A percentile compares a stretch with the other conserved stretches of the same genome.
phyloP scores from a whole-genome alignment of 768 basidiomycete species.

The Rubroboletus pulcherrimus region DNA sequence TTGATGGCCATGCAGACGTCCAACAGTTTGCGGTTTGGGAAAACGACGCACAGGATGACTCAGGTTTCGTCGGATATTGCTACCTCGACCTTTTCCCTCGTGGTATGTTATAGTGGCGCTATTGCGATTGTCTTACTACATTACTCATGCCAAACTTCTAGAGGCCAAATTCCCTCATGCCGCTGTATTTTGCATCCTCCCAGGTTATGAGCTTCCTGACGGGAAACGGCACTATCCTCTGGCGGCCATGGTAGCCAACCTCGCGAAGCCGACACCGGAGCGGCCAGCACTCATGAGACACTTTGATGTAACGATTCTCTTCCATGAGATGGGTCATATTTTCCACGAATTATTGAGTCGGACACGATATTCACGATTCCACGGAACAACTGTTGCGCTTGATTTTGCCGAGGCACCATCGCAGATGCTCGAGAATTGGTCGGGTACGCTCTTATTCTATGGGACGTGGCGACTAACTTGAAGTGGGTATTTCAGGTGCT shows the following conservation, averaged over 20 bases:
- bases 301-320: slow-evolving; percentile 81
- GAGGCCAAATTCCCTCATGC: slow-evolving; percentile 79
- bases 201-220: slow-evolving; percentile 54
- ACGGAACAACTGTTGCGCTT: slow-evolving; percentile 71
- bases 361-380: slow-evolving; percentile 72
- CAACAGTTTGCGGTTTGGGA: slow-evolving; percentile 84
- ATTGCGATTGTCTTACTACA: background rate
- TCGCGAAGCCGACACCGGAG: slow-evolving; percentile 76
- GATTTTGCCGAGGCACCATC: slow-evolving; percentile 87
- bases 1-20: slow-evolving; percentile 47
- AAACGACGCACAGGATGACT: slow-evolving; percentile 62
- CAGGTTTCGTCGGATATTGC: slow-evolving; percentile 76
- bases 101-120: slow-evolving; percentile 37
- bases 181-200: slow-evolving; percentile 71
- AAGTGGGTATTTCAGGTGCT: slow-evolving; percentile 47
- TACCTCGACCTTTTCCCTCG: slow-evolving; percentile 86
- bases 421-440: slow-evolving; percentile 94
- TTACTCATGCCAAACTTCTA: slow-evolving; percentile 20
- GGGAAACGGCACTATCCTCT: slow-evolving; percentile 68
- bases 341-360: slow-evolving; percentile 65
- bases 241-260: slow-evolving; percentile 82
- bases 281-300: slow-evolving; percentile 82
- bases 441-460: slow-evolving; percentile 1
- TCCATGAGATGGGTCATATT: slow-evolving; percentile 82
- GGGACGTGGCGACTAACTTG: background rate